Evolutionary conservation across 129 eudicot species (phyloP).

Genomic region (Centaurea solstitialis): DNA sequence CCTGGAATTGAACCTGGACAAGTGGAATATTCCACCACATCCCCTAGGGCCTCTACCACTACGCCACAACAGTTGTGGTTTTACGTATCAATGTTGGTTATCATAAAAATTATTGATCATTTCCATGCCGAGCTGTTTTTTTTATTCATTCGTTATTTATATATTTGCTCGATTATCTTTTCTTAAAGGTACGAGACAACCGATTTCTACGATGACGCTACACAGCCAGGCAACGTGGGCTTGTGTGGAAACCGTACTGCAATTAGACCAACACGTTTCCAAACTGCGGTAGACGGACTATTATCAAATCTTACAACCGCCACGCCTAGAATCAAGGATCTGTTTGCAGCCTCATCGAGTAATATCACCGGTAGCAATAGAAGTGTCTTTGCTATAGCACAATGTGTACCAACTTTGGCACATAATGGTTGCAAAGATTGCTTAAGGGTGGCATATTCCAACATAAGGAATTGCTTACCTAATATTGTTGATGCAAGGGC

Average conservation of each 20-base stretch:
- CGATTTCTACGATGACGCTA: slow-evolving; percentile 42
- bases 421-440: slow-evolving; percentile 45
- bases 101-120: no score
- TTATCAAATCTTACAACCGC: slow-evolving; percentile 39
- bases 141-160: no score
- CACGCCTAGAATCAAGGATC: slow-evolving; percentile 40
- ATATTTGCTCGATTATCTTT: background rate
- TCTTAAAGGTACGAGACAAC: slow-evolving; percentile 49
- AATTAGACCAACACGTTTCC: slow-evolving; percentile 31
- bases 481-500: slow-evolving; percentile 44
- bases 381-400: slow-evolving; percentile 41
- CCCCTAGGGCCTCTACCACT: no score
- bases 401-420: slow-evolving; percentile 39
- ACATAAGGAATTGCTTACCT: slow-evolving; percentile 44
- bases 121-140: no score
- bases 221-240: slow-evolving; percentile 43
- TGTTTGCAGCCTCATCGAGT: slow-evolving; percentile 40
- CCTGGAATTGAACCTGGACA: no score
- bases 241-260: slow-evolving; percentile 49
- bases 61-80: no score
- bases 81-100: no score
- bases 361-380: slow-evolving; percentile 9
- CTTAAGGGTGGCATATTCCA: slow-evolving; percentile 41
- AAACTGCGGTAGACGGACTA: slow-evolving; percentile 21
- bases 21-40: no score